A percentile compares a stretch with the other conserved stretches of the same genome.
These are phyloP conservation scores for Arbutus unedo DNA, from an alignment of 148 eudicot species.

Conservation along the genomic window DNA sequence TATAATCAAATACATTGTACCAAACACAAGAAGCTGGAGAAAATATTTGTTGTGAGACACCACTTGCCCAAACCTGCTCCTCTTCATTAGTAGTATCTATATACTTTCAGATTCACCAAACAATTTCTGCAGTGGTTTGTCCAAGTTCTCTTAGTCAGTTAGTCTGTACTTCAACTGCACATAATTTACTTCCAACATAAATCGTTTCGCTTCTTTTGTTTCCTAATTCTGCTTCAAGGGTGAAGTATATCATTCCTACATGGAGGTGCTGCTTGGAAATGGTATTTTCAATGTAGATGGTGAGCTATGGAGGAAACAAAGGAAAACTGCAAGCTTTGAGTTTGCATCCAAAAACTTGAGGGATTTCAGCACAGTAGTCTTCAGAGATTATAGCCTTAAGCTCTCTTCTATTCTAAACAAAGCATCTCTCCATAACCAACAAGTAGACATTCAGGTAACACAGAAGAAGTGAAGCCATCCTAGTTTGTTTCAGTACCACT, in stretches of 20 bases:
- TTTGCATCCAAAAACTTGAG: slow-evolving; percentile 95
- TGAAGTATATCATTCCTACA: slow-evolving; percentile 88
- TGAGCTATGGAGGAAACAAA: slow-evolving; percentile 91
- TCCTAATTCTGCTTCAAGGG: slow-evolving; percentile 47
- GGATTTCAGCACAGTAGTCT: slow-evolving; percentile 93
- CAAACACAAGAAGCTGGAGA: no score
- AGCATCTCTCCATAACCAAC: slow-evolving; percentile 44
- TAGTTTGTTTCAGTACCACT: background rate
- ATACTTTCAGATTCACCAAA: background rate
- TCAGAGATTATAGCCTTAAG: slow-evolving; percentile 82
- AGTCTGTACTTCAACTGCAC: background rate
- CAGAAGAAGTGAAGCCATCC: background rate
- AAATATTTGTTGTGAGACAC: no score
- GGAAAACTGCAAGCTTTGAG: slow-evolving; percentile 96
- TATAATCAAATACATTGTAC: no score
- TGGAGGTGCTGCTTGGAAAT: slow-evolving; percentile 89
- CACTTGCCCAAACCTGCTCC: background rate
- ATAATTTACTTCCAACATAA: background rate
- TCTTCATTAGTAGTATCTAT: background rate
- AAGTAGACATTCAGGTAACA: slow-evolving; percentile 81
- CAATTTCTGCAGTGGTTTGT: background rate
- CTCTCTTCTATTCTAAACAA: slow-evolving; percentile 53
- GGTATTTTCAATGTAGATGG: slow-evolving; percentile 96
- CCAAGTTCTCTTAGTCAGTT: background rate
- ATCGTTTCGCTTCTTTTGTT: background rate